phyloP scores from a whole-genome alignment of 163 green algal genomes.

The Chloromonas sp. region DNA sequence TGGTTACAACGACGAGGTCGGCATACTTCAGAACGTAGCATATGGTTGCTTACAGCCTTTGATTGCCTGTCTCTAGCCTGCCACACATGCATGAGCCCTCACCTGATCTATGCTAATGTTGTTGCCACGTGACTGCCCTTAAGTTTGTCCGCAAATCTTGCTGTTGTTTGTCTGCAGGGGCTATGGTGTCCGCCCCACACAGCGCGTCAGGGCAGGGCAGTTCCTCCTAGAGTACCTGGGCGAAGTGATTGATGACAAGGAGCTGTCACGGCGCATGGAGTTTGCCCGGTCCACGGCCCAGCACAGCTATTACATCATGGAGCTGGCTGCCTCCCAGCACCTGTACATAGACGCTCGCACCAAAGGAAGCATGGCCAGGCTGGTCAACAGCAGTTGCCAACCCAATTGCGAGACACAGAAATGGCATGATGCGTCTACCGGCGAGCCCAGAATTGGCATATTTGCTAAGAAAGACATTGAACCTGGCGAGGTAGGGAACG shows the following conservation, averaged over 20 bases:
- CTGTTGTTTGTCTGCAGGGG: slow-evolving; percentile 38
- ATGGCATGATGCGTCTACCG: slow-evolving; percentile 78
- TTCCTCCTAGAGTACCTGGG: slow-evolving; percentile 90
- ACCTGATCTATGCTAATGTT: too few species aligned
- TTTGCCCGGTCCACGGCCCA: slow-evolving; percentile 41
- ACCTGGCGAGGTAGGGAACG: slow-evolving; percentile 36
- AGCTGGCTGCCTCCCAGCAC: slow-evolving; percentile 60
- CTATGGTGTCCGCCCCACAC: slow-evolving; percentile 66
- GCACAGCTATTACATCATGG: slow-evolving; percentile 91
- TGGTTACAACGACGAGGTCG: too few species aligned
- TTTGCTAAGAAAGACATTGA: slow-evolving; percentile 59
- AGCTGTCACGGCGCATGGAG: slow-evolving; percentile 40
- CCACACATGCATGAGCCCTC: too few species aligned
- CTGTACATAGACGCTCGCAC: slow-evolving; percentile 81
- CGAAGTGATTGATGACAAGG: slow-evolving; percentile 47
- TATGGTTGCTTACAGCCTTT: too few species aligned
- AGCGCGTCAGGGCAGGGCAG: slow-evolving; percentile 44
- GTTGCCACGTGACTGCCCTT: too few species aligned
- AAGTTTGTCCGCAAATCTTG: too few species aligned
- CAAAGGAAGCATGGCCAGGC: slow-evolving; percentile 74
- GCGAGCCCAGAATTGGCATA: slow-evolving; percentile 18
- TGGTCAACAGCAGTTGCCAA: slow-evolving; percentile 88
- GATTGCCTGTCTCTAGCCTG: too few species aligned
- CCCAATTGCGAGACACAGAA: slow-evolving; percentile 92
- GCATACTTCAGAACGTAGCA: too few species aligned